phyloP scores from a whole-genome alignment of 208 protist species.

The Trypanosoma grayi region DNA sequence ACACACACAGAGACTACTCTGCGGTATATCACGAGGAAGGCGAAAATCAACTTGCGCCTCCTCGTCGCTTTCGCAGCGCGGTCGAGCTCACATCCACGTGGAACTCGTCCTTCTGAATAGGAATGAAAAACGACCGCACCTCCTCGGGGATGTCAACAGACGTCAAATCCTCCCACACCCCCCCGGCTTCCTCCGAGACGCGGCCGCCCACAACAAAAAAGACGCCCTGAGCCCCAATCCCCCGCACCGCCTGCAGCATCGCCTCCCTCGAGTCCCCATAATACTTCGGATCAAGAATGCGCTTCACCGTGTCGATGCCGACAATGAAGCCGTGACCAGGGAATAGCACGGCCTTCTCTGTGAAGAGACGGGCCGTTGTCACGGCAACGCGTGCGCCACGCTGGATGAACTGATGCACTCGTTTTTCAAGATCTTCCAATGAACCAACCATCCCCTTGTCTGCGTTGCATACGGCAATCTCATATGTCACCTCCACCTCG shows the following conservation, averaged over 20 bases:
- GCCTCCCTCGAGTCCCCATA: constrained; percentile 34
- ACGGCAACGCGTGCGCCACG: constrained; percentile 56
- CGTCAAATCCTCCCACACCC: constrained; percentile 42
- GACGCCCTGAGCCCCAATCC: constrained; percentile 10
- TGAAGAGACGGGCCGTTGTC: constrained; percentile 56
- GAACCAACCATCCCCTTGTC: constrained; percentile 46
- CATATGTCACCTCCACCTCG: constrained; percentile 68
- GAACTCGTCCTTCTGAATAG: constrained; percentile 42
- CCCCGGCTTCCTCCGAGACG: constrained; percentile 14
- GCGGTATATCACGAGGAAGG: too few species aligned
- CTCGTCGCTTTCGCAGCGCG: constrained; percentile 36
- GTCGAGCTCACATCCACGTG: constrained; percentile 80
- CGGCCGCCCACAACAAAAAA: constrained; percentile 41
- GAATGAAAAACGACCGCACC: constrained; percentile 48
- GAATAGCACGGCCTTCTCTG: constrained; percentile 62
- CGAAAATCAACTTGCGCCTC: too few species aligned
- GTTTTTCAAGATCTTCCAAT: constrained; percentile 32
- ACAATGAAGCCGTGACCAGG: constrained; percentile 67
- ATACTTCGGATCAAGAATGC: constrained; percentile 66
- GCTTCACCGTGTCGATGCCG: constrained; percentile 67
- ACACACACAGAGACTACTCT: too few species aligned
- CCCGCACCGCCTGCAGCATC: constrained; percentile 20
- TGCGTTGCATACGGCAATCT: constrained; percentile 53
- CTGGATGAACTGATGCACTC: constrained; percentile 49
- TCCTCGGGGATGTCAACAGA: constrained; percentile 33